Percentiles rank a stretch among this genome's conserved stretches.
These are phyloP conservation scores for Backusella parvicylindrica DNA, from an alignment of 192 early-diverging fungal species.

Conservation along the genomic window DNA sequence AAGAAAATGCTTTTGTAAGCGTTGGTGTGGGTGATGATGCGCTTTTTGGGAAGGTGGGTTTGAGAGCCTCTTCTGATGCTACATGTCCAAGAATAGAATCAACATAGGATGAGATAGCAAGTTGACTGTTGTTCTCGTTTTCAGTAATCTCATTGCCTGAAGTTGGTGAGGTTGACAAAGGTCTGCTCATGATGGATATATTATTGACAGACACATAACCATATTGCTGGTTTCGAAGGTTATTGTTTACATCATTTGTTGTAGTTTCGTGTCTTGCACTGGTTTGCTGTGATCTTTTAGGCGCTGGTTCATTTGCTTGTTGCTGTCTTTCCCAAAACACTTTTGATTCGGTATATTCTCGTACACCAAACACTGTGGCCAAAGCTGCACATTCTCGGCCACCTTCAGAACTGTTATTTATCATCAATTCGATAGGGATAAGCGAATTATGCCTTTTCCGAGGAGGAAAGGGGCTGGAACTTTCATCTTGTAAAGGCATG, in stretches of 20 bases:
- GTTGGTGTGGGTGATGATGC: background rate
- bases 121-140: background rate
- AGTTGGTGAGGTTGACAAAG: background rate
- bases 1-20: background rate
- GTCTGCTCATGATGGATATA: background rate
- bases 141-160: background rate
- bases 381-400: constrained; percentile 28
- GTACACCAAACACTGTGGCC: constrained; percentile 33
- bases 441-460: constrained; percentile 14
- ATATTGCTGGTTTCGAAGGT: background rate
- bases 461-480: background rate
- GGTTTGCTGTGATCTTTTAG: background rate
- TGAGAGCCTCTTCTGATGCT: background rate
- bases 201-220: background rate
- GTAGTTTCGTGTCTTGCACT: background rate
- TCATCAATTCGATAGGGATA: constrained; percentile 14
- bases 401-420: constrained; percentile 10
- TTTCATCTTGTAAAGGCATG: constrained; percentile 15
- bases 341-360: constrained; percentile 28
- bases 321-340: constrained; percentile 26
- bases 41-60: background rate
- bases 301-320: background rate
- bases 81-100: constrained; percentile 4
- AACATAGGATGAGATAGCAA: background rate
- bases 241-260: background rate